Percentiles rank a stretch among this genome's conserved stretches.
phyloP scores from a whole-genome alignment of 345 rosid species.

The Leavenworthia alabamica region DNA sequence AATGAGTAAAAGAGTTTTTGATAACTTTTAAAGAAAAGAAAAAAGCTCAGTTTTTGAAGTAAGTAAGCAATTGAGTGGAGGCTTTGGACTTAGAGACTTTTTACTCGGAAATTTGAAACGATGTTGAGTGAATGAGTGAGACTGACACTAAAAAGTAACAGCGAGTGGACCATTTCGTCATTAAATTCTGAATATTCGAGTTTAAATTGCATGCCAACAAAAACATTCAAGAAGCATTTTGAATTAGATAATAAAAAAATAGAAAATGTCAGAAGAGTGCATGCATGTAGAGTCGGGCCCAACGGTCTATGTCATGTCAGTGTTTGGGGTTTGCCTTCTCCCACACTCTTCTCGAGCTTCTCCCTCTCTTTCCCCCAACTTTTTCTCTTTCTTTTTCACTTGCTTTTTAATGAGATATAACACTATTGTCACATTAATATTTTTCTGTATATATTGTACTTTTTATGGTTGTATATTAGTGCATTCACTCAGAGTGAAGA shows the following conservation, averaged over 20 bases:
- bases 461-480: not conserved
- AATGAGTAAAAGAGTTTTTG: not conserved
- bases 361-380: conserved; percentile 23
- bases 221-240: conserved; percentile 8
- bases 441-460: not conserved
- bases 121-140: conserved; percentile 29
- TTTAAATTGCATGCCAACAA: conserved; percentile 1
- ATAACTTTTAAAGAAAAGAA: not conserved
- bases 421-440: not conserved
- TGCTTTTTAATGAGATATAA: not conserved
- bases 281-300: conserved; percentile 35
- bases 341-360: conserved; percentile 26
- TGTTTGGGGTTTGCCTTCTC: conserved; percentile 26
- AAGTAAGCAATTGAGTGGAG: conserved; percentile 18
- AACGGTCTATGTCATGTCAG: conserved; percentile 30
- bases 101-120: conserved; percentile 17
- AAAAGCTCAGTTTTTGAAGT: conserved; percentile 16
- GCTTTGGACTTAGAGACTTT: conserved; percentile 18
- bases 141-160: conserved; percentile 17
- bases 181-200: conserved; percentile 13
- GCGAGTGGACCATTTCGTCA: not conserved
- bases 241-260: not conserved
- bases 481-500: not conserved
- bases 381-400: not conserved
- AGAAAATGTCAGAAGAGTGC: conserved; percentile 23